Conservation (phyloP, 2,329 filamentous ascomycete genomes). For the Setomelanomma holmii region DNA sequence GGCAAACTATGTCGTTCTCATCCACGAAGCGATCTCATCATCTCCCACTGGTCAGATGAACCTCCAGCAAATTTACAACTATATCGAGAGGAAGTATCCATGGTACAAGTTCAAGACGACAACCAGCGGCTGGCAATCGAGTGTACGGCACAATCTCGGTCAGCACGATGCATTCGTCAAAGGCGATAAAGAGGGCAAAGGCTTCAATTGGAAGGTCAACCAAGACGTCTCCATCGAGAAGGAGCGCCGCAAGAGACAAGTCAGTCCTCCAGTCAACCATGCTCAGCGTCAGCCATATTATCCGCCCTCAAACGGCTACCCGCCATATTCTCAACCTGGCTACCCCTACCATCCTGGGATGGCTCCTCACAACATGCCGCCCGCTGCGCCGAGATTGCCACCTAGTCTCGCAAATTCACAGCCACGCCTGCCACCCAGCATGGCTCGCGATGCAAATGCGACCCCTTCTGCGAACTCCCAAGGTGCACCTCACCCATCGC, state of each 20-base stretch:
- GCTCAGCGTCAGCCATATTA: conserved; percentile 42
- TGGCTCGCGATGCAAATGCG: conserved; percentile 39
- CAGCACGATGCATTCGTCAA: conserved; percentile 66
- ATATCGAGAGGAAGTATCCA: conserved; percentile 68
- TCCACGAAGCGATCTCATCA: conserved; percentile 67
- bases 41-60: conserved; percentile 65
- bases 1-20: conserved; percentile 68
- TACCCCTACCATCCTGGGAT: conserved; percentile 40
- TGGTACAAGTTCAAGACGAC: conserved; percentile 67
- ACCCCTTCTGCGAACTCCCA: conserved; percentile 33
- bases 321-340: conserved; percentile 34
- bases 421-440: conserved; percentile 47
- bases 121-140: conserved; percentile 71
- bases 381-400: conserved; percentile 36
- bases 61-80: conserved; percentile 70
- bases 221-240: conserved; percentile 67
- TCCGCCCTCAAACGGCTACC: conserved; percentile 39
- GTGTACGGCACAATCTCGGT: conserved; percentile 70
- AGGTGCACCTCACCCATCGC: conserved; percentile 35
- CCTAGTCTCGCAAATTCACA: conserved; percentile 33
- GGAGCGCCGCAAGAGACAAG: conserved; percentile 60
- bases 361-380: conserved; percentile 39
- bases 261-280: conserved; percentile 51
- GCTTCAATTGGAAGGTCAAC: conserved; percentile 68
- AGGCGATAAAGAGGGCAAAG: conserved; percentile 67